Evolutionary conservation across 257 asterid species (phyloP).

Genomic region (Salvia hispanica): DNA sequence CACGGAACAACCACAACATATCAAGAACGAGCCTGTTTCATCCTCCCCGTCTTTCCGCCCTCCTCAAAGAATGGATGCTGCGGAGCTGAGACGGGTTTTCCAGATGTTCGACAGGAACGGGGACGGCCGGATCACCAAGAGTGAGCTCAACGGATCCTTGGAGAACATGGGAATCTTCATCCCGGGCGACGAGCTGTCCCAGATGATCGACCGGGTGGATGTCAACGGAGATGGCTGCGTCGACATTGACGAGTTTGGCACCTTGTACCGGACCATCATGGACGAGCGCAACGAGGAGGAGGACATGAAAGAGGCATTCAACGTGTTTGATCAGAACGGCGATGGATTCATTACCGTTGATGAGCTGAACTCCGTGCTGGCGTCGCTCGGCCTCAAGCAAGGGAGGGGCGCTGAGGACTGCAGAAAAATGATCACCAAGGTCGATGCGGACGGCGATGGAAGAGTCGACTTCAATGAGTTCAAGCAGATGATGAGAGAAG

Average conservation of each 20-base stretch:
- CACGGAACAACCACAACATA: conserved; percentile 28
- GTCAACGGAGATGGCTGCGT: conserved; percentile 56
- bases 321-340: conserved; percentile 59
- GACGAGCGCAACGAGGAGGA: conserved; percentile 57
- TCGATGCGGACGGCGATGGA: conserved; percentile 65
- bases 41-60: background rate
- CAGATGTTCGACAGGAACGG: conserved; percentile 60
- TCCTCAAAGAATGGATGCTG: conserved; percentile 43
- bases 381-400: conserved; percentile 57
- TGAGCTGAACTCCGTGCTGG: conserved; percentile 55
- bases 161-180: conserved; percentile 67
- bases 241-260: conserved; percentile 57
- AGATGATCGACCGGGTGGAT: conserved; percentile 56
- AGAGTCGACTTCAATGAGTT: conserved; percentile 60
- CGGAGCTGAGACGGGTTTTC: conserved; percentile 53
- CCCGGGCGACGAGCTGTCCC: conserved; percentile 44
- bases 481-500: conserved; percentile 75
- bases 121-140: conserved; percentile 60
- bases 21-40: conserved; percentile 15
- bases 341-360: conserved; percentile 65
- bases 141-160: conserved; percentile 55
- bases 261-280: conserved; percentile 49
- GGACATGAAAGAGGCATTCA: conserved; percentile 64
- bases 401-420: conserved; percentile 61
- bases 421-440: conserved; percentile 60